Percentiles rank a stretch among this genome's conserved stretches.
Conservation (phyloP, 2,329 filamentous ascomycete species). For the Cladobotryum mycophilum region DNA sequence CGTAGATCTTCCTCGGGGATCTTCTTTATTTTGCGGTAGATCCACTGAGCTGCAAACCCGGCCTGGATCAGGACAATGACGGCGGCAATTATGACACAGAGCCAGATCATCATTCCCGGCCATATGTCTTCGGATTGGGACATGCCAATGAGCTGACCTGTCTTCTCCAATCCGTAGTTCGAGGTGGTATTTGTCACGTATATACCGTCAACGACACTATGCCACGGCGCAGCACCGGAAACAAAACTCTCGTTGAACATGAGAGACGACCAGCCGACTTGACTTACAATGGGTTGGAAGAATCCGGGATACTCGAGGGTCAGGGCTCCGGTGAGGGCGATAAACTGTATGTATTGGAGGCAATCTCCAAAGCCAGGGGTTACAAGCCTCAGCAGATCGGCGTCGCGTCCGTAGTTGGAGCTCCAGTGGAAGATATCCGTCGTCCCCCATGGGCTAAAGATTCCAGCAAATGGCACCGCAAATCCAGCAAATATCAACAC, state of each 20-base stretch:
- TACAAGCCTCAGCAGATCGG: constrained; percentile 82
- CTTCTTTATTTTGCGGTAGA: constrained; percentile 63
- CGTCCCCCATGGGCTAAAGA: constrained; percentile 91
- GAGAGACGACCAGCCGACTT: constrained; percentile 79
- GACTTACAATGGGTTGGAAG: constrained; percentile 85
- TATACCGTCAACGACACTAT: constrained; percentile 74
- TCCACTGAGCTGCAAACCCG: constrained; percentile 71
- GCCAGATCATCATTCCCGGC: constrained; percentile 90
- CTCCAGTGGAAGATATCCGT: constrained; percentile 89
- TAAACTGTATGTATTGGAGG: constrained; percentile 92
- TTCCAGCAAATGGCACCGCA: constrained; percentile 76
- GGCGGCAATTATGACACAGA: constrained; percentile 66
- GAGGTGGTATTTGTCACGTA: constrained; percentile 74
- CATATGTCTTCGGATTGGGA: constrained; percentile 71
- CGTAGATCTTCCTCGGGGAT: constrained; percentile 80
- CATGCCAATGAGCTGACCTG: constrained; percentile 81
- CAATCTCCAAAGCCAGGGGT: constrained; percentile 97
- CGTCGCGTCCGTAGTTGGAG: constrained; percentile 94
- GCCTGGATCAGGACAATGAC: constrained; percentile 66
- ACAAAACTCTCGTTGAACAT: constrained; percentile 93
- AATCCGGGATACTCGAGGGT: constrained; percentile 88
- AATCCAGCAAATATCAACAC: constrained; percentile 74
- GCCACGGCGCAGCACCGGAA: constrained; percentile 56
- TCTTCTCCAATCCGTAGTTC: constrained; percentile 74
- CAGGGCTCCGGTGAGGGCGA: constrained; percentile 79